A percentile compares a stretch with the other conserved stretches of the same genome.
Conservation (phyloP, 164 flowering plant species). For the Macadamia tetraphylla region DNA sequence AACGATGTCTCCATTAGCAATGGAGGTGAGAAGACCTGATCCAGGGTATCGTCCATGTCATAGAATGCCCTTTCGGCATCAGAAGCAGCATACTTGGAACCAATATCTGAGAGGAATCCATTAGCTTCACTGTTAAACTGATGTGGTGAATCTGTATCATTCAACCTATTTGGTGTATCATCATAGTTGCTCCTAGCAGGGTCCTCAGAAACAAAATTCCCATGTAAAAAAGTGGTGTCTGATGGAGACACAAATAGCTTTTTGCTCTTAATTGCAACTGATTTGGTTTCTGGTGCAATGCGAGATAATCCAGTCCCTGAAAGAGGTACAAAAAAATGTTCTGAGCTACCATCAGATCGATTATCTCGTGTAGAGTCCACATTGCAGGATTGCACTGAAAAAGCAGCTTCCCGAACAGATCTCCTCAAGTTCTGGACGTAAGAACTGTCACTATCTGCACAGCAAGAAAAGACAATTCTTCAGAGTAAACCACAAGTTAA, state of each 20-base stretch:
- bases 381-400: conserved; percentile 43
- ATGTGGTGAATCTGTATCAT: conserved; percentile 38
- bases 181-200: conserved; percentile 31
- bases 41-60: conserved; percentile 55
- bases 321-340: conserved; percentile 79
- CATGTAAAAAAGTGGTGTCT: conserved; percentile 30
- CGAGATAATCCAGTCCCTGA: conserved; percentile 46
- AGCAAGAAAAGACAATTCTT: conserved; percentile 18
- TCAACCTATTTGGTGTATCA: conserved; percentile 35
- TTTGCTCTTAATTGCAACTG: conserved; percentile 38
- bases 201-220: conserved; percentile 25
- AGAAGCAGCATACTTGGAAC: conserved; percentile 38
- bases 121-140: conserved; percentile 42
- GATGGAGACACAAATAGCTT: conserved; percentile 40
- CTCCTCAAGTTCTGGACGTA: conserved; percentile 71
- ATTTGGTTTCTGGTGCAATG: conserved; percentile 37
- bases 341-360: conserved; percentile 62
- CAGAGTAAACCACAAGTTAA: neutral
- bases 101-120: conserved; percentile 50
- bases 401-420: conserved; percentile 92
- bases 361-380: conserved; percentile 54
- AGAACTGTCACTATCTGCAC: conserved; percentile 50
- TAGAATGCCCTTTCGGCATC: conserved; percentile 41
- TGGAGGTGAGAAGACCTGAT: conserved; percentile 89
- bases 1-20: conserved; percentile 77